Base-by-base conservation (phyloP, 345 rosid genomes). In the Sonneratia alba region DNA sequence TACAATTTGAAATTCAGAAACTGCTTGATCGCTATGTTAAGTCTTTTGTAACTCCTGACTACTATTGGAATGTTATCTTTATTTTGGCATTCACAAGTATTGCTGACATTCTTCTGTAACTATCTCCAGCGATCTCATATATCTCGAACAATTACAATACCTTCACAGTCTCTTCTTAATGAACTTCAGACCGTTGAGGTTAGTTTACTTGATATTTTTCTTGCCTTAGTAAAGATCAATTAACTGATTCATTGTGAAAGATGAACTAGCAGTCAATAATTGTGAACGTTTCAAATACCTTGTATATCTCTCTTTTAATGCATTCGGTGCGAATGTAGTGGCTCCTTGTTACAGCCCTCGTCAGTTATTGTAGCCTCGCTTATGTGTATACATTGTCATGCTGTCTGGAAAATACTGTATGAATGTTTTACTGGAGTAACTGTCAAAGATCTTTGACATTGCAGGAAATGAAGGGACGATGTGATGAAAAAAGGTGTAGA, bases 161-260 rank as follows among this genome's bases (percentile, higher is more conserved):
- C 99, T 68, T 91, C 98, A 0, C 96, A 96, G 76, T 96, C 98
- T 55, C 93, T 92, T 82, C 96, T 96, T 73, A 92, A 91, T 81
- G 98, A 96, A 84, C 97, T 96, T 78, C 89, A 85, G 75, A 92
- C 86, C 6, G 96, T 92, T 77, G 99, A 96, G 99, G 99, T 96
- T 77, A 76, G 90, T 81, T 81, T 74, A 55, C 67, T 59, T 76
- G 38, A 62, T 62, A 62, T 62, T 22, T 57, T 27, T 27, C 66
- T 27, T n/a, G 37, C 66, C 19, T 6, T 3, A 22, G 19, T 12
- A 21, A 21, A 47, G 47, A 59, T 42, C 47, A 36, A 37, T 70
- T 55, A 37, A 36, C 43, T 53, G 72, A 42, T 27, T 48, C 10
- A 55, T 19, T 8, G 34, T 70, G 48, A 19, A 24, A 55, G 18